A percentile compares a stretch with the other conserved stretches of the same genome.
phyloP scores from a whole-genome alignment of 441 rosid genomes.

The Populus hybrid region DNA sequence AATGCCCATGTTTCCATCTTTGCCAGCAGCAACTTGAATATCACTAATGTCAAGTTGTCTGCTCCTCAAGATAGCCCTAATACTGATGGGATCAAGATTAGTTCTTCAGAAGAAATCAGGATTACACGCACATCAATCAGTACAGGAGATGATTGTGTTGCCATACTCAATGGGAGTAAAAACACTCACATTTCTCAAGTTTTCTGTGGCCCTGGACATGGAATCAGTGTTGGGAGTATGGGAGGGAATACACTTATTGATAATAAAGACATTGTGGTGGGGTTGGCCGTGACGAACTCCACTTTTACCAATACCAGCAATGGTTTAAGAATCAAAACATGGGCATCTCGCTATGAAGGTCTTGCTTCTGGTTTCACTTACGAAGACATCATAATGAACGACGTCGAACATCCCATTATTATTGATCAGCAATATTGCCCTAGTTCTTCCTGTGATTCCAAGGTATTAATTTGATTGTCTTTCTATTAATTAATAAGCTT shows the following conservation, averaged over 20 bases:
- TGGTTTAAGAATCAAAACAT: neutral
- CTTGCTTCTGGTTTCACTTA: slow-evolving; percentile 32
- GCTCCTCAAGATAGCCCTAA: slow-evolving; percentile 57
- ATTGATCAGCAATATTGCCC: slow-evolving; percentile 39
- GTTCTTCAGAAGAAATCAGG: slow-evolving; percentile 18
- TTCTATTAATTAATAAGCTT: too few relatives aligned
- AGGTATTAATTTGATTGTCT: neutral
- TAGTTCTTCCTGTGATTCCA: slow-evolving; percentile 20
- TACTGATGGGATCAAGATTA: slow-evolving; percentile 61
- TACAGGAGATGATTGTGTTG: slow-evolving; percentile 52
- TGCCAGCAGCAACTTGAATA: slow-evolving; percentile 17
- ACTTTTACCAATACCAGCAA: neutral
- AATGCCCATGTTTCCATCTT: slow-evolving; percentile 37
- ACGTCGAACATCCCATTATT: slow-evolving; percentile 32
- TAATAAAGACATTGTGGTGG: slow-evolving; percentile 43
- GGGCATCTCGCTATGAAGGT: neutral
- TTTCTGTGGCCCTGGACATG: slow-evolving; percentile 49
- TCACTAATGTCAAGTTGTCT: slow-evolving; percentile 22
- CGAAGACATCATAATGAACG: slow-evolving; percentile 18
- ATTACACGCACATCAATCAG: slow-evolving; percentile 27
- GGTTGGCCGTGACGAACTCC: slow-evolving; percentile 36
- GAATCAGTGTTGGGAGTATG: slow-evolving; percentile 58
- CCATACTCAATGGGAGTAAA: slow-evolving; percentile 31
- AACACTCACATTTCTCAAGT: slow-evolving; percentile 23
- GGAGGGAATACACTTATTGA: slow-evolving; percentile 25